These are phyloP conservation scores for Microdochium bolleyi DNA, from an alignment of 2,329 filamentous ascomycete species.

Conservation along the genomic window DNA sequence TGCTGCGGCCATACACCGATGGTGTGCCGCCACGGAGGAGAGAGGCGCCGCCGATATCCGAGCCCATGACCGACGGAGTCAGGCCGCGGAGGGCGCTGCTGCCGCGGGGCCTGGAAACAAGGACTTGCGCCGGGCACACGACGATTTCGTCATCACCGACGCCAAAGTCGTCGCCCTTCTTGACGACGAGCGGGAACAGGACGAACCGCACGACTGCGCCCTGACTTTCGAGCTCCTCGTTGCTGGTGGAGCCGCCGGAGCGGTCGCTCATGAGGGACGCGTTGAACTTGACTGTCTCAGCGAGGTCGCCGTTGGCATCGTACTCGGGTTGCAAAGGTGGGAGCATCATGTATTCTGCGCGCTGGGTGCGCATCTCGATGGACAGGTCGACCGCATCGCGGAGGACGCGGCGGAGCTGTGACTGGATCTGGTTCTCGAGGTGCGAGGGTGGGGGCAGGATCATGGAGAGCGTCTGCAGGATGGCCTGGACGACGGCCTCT, in stretches of 20 bases:
- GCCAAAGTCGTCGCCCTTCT: slow-evolving; percentile 85
- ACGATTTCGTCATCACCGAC: slow-evolving; percentile 91
- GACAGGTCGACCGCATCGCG: slow-evolving; percentile 82
- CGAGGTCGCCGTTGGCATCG: slow-evolving; percentile 83
- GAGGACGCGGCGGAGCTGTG: slow-evolving; percentile 81
- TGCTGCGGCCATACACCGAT: slow-evolving; percentile 10
- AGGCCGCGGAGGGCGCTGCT: slow-evolving; percentile 25
- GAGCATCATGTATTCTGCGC: slow-evolving; percentile 97
- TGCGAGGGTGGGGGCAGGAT: slow-evolving; percentile 82
- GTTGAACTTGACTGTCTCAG: slow-evolving; percentile 85
- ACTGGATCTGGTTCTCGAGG: slow-evolving; percentile 70
- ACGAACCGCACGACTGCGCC: slow-evolving; percentile 81
- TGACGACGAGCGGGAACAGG: slow-evolving; percentile 91
- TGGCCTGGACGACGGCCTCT: slow-evolving; percentile 88
- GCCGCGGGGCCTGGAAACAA: slow-evolving; percentile 53
- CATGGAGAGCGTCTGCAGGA: slow-evolving; percentile 74
- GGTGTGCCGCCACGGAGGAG: slow-evolving; percentile 20
- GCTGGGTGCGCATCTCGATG: slow-evolving; percentile 94
- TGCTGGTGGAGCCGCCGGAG: slow-evolving; percentile 58
- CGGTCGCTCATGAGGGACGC: slow-evolving; percentile 92
- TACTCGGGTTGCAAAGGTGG: slow-evolving; percentile 92
- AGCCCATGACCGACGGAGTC: slow-evolving; percentile 30
- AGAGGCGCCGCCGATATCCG: slow-evolving; percentile 41
- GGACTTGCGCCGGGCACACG: slow-evolving; percentile 88
- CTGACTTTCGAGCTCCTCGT: slow-evolving; percentile 72